A percentile compares a stretch with the other conserved stretches of the same genome.
phyloP scores from a whole-genome alignment of 1,139 yeast genomes.

The Kluyveromyces sp. region DNA sequence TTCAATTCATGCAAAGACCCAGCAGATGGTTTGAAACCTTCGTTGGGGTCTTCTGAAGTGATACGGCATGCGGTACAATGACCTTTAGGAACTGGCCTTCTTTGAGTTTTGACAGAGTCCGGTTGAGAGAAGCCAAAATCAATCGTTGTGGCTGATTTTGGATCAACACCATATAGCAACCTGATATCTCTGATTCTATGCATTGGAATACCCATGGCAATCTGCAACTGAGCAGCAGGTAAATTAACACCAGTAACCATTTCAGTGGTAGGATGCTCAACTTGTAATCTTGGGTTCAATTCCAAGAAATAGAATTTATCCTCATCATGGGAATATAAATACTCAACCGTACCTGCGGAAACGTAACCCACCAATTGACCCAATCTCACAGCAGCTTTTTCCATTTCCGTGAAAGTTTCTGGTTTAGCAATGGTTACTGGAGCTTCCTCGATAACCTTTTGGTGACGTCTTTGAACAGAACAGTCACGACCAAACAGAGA shows the following conservation, averaged over 20 bases:
- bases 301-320: conserved; percentile 94
- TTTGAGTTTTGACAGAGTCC: conserved; percentile 66
- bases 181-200: conserved; percentile 91
- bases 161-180: conserved; percentile 89
- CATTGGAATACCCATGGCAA: conserved; percentile 98
- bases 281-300: conserved; percentile 95
- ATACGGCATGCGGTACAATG: conserved; percentile 99
- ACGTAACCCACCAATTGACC: conserved; percentile 96
- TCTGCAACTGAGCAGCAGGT: conserved; percentile 96
- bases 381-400: conserved; percentile 91
- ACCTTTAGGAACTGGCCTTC: conserved; percentile 93
- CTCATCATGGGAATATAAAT: conserved; percentile 86
- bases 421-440: conserved; percentile 90
- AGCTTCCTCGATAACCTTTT: conserved; percentile 93
- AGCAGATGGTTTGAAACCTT: conserved; percentile 97
- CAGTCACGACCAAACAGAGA: conserved; percentile 94
- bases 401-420: conserved; percentile 86
- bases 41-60: conserved; percentile 98
- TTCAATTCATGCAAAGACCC: conserved; percentile 94
- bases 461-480: conserved; percentile 96
- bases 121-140: conserved; percentile 83
- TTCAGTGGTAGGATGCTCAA: conserved; percentile 98
- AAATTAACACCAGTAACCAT: conserved; percentile 98
- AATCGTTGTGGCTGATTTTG: conserved; percentile 81
- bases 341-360: conserved; percentile 98